Conservation (phyloP, 495 filamentous ascomycete species). For the Cairneyella variabilis region DNA sequence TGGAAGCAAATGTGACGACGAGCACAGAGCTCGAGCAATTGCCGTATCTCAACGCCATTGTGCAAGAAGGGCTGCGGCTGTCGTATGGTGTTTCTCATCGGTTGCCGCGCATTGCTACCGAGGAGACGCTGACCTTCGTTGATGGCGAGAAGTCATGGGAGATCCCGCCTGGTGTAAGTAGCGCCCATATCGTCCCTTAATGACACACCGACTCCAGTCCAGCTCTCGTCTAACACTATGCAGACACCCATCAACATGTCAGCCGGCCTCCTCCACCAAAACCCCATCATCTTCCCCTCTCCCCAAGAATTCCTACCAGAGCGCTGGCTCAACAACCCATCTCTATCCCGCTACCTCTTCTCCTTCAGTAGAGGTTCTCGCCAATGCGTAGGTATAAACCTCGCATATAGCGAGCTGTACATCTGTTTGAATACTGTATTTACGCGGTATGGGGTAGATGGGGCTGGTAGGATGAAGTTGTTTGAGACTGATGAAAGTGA, state of each 20-base stretch:
- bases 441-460: slow-evolving; percentile 14
- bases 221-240: too few species aligned
- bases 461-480: slow-evolving; percentile 25
- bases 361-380: slow-evolving; percentile 43
- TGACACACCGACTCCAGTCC: too few species aligned
- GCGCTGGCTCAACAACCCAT: slow-evolving; percentile 11
- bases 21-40: too few species aligned
- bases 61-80: slow-evolving; percentile 37
- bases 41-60: too few species aligned
- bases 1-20: not conserved
- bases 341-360: slow-evolving; percentile 33
- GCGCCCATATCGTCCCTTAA: too few species aligned
- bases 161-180: slow-evolving; percentile 23
- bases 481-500: slow-evolving; percentile 37
- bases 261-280: not conserved
- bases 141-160: slow-evolving; percentile 1
- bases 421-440: slow-evolving; percentile 31
- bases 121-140: slow-evolving; percentile 13
- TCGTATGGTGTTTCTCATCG: slow-evolving; percentile 34
- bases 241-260: not conserved
- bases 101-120: slow-evolving; percentile 29
- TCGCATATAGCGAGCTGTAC: slow-evolving; percentile 35
- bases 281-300: not conserved
- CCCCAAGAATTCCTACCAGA: not conserved
- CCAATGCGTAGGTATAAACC: slow-evolving; percentile 42